phyloP scores from a whole-genome alignment of 164 flowering plant species.

The Nelumbo lutea region DNA sequence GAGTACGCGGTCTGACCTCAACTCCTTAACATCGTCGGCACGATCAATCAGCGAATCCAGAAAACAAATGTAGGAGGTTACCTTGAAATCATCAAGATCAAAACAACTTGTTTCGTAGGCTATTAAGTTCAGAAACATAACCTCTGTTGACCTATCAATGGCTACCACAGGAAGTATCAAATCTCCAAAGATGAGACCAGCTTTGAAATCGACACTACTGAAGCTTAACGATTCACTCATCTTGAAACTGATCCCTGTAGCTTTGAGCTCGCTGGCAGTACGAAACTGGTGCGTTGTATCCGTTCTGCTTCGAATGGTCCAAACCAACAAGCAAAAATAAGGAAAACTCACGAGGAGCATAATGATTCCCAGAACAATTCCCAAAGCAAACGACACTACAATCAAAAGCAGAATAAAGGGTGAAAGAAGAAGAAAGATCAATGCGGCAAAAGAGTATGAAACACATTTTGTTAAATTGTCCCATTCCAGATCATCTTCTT shows the following conservation, averaged over 20 bases:
- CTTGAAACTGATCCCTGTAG: constrained; percentile 15
- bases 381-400: too few species aligned
- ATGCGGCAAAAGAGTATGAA: too few species aligned
- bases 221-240: constrained; percentile 1
- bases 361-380: too few species aligned
- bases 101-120: constrained; percentile 10
- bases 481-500: too few species aligned
- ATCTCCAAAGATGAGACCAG: not conserved
- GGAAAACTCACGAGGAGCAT: too few species aligned
- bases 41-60: constrained; percentile 15
- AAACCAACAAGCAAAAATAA: too few species aligned
- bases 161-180: constrained; percentile 8
- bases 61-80: constrained; percentile 13
- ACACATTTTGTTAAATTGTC: too few species aligned
- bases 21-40: constrained; percentile 12
- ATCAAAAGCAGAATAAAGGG: too few species aligned
- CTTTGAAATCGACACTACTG: constrained; percentile 3
- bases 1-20: constrained; percentile 6
- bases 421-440: too few species aligned
- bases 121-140: constrained; percentile 13
- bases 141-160: constrained; percentile 2
- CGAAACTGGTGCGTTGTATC: not conserved
- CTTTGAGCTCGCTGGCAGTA: constrained; percentile 14
- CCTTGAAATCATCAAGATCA: not conserved
- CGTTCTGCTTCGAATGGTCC: too few species aligned